Conservation (phyloP, 2,329 filamentous ascomycete species). For the Dryadomyces quercivorus region DNA sequence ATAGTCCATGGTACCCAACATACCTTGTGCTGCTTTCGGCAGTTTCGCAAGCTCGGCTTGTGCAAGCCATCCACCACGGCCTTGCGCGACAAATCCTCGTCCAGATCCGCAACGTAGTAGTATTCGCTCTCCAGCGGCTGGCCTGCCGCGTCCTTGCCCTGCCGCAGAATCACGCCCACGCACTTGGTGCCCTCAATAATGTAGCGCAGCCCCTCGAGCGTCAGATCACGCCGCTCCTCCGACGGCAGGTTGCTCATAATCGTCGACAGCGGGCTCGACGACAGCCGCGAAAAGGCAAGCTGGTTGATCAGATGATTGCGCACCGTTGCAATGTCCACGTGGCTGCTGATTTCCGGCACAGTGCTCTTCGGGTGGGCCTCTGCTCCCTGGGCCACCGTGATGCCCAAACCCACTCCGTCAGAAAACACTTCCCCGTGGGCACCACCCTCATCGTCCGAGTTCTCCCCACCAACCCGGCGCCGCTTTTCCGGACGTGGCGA, state of each 20-base stretch:
- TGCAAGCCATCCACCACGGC: slow-evolving; percentile 72
- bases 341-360: slow-evolving; percentile 8
- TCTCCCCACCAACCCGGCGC: background rate
- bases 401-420: slow-evolving; percentile 12
- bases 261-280: slow-evolving; percentile 79
- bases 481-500: background rate
- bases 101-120: slow-evolving; percentile 86
- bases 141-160: slow-evolving; percentile 92
- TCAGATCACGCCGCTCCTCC: slow-evolving; percentile 46
- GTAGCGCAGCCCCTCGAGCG: slow-evolving; percentile 50
- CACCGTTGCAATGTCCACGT: slow-evolving; percentile 34
- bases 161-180: slow-evolving; percentile 76
- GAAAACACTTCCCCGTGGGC: background rate
- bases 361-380: background rate
- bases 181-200: slow-evolving; percentile 65
- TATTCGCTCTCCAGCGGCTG: slow-evolving; percentile 92
- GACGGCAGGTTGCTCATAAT: slow-evolving; percentile 78
- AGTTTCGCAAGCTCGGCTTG: slow-evolving; percentile 79
- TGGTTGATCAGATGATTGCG: slow-evolving; percentile 90
- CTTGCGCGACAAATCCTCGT: slow-evolving; percentile 65
- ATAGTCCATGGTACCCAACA: slow-evolving; percentile 6
- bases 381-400: slow-evolving; percentile 12
- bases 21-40: slow-evolving; percentile 97
- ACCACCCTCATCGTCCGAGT: background rate
- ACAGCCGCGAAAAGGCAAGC: slow-evolving; percentile 84